A percentile compares a stretch with the other conserved stretches of the same genome.
These are phyloP conservation scores for Epichloe baconii DNA, from an alignment of 2,329 filamentous ascomycete genomes.

Conservation along the genomic window DNA sequence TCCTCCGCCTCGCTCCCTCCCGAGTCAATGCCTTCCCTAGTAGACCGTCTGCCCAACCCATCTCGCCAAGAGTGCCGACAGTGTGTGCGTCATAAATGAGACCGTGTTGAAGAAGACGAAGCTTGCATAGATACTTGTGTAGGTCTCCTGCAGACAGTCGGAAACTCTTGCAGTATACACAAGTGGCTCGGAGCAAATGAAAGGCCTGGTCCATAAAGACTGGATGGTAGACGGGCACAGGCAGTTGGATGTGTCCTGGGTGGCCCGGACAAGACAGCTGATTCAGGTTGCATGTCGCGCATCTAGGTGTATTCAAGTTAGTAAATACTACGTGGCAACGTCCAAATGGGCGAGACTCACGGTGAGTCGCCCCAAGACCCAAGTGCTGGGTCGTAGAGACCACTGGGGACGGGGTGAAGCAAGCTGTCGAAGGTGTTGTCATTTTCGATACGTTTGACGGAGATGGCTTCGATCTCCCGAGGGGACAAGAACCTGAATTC, in stretches of 20 bases:
- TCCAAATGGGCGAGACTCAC: conserved; percentile 31
- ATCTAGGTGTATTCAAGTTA: conserved; percentile 36
- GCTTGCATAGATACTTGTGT: conserved; percentile 69
- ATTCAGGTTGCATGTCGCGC: conserved; percentile 81
- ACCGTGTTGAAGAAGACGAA: conserved; percentile 75
- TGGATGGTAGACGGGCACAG: conserved; percentile 89
- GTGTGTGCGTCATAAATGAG: conserved; percentile 55
- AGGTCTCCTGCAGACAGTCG: conserved; percentile 65
- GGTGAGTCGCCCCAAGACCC: conserved; percentile 78
- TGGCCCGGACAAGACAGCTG: conserved; percentile 80
- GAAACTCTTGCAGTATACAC: conserved; percentile 80
- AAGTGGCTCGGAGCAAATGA: conserved; percentile 73
- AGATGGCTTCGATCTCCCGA: conserved; percentile 75
- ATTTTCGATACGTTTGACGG: conserved; percentile 88
- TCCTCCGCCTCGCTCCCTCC: conserved; percentile 49
- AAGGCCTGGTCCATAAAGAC: conserved; percentile 89
- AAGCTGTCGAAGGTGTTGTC: conserved; percentile 88
- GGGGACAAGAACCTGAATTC: conserved; percentile 78
- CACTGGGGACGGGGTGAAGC: conserved; percentile 76
- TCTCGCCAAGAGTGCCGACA: conserved; percentile 39
- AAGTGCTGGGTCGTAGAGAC: conserved; percentile 83
- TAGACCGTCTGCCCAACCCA: conserved; percentile 23
- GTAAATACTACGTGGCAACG: conserved; percentile 4
- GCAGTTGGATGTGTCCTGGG: conserved; percentile 87
- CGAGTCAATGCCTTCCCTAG: conserved; percentile 24